Percentiles rank a stretch among this genome's conserved stretches.
Conservation (phyloP, 768 basidiomycete genomes). For the Termitomyces sp. region DNA sequence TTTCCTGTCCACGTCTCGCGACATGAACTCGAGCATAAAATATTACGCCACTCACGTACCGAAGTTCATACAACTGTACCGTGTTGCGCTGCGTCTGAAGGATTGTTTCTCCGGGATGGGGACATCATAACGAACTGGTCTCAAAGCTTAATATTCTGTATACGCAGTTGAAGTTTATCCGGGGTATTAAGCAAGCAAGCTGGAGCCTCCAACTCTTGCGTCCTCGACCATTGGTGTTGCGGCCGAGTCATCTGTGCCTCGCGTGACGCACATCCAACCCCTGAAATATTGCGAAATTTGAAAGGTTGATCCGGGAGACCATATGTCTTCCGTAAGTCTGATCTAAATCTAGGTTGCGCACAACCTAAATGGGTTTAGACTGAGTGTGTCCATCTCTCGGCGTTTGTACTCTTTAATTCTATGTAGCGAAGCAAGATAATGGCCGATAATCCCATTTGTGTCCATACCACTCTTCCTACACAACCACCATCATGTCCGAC, state of each 20-base stretch:
- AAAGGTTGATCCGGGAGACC: conserved; percentile 1
- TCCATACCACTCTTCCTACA: not conserved
- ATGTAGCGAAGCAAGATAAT: conserved; percentile 1
- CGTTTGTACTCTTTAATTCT: not conserved
- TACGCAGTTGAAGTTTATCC: not conserved
- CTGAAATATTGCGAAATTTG: no score
- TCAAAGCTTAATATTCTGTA: not conserved
- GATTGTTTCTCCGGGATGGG: not conserved
- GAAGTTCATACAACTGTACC: no score
- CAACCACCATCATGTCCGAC: conserved; percentile 7
- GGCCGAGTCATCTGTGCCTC: not conserved
- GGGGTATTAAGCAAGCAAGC: not conserved
- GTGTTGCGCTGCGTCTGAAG: no score
- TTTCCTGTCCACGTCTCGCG: no score
- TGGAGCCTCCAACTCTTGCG: not conserved
- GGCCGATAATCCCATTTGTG: conserved; percentile 6
- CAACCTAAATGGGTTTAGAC: not conserved
- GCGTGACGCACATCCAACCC: not conserved
- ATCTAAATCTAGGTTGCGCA: not conserved
- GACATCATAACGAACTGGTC: not conserved
- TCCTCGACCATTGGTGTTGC: not conserved
- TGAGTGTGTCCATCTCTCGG: not conserved
- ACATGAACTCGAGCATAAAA: not conserved
- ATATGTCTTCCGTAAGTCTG: not conserved
- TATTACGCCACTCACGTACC: not conserved